Base-by-base conservation (phyloP, 2,329 filamentous ascomycete species). In the Aspergillus sp. region DNA sequence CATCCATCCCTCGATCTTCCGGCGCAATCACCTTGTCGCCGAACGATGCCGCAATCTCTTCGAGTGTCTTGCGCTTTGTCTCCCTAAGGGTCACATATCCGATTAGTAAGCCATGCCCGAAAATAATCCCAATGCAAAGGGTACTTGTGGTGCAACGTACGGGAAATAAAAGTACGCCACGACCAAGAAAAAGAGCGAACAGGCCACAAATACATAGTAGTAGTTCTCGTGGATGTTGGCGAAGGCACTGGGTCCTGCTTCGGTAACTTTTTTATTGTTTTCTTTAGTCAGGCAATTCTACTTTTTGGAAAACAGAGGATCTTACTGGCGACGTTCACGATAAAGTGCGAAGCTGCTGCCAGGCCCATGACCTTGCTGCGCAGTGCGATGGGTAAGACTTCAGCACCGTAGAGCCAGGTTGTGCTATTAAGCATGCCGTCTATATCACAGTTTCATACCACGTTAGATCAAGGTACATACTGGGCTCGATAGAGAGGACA, bases 181-280 rank as follows among this genome's bases (percentile, higher is more conserved):
- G 2, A 77, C 69, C 0, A 85, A 66, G 71, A 84, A 86, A 71
- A 85, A 79, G 1, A 73, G 26, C 2, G 80, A 80, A 64, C 83
- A 85, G 5, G 65, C 79, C 2, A 85, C 82, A 60, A 86, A 86
- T 18, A 86, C 83, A 60, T 85, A 86, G 68, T 86, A 86, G 68
- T 85, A 86, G 63, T 85, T 86, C 64, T 86, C 79, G n/a, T 77
- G 68, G 55, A 86, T 86, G 49, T 78, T 84, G 14, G 81, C 81
- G 64, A 86, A 85, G 0, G 84, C 83, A 54, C 77, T 83, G 0
- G 83, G 83, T 0, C 83, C 83, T 6, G 81, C 82, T 68, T 84
- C 80, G 54, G 82, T 84, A 64, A 83, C 76, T 73, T 54, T 39
- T 20, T 1, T 22, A 2, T 42, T 36, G 29, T 6, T n/a, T n/a